A percentile compares a stretch with the other conserved stretches of the same genome.
Evolutionary conservation across 2,329 filamentous ascomycete genomes (phyloP).

Genomic region (Cryoendolithus antarcticus): DNA sequence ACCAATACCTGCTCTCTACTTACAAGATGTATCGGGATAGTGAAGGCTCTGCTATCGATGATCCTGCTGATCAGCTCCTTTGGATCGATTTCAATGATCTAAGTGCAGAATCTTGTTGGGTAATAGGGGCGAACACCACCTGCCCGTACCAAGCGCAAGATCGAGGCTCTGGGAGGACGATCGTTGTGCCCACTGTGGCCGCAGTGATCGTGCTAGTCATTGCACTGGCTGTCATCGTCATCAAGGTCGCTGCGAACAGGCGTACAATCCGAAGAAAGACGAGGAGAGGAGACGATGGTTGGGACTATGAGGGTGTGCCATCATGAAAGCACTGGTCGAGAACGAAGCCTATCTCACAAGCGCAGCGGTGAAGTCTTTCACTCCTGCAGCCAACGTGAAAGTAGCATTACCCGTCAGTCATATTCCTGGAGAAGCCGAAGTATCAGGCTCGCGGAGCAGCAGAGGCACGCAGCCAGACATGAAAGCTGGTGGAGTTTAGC

Average conservation of each 20-base stretch:
- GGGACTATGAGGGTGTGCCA: constrained; percentile 59
- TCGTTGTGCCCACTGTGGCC: constrained; percentile 50
- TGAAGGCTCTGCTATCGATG: background rate
- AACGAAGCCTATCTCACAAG: no score
- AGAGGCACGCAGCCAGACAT: no score
- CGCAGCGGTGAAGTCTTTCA: no score
- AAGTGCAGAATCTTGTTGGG: constrained; percentile 47
- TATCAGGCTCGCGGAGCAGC: no score
- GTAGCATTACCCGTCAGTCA: no score
- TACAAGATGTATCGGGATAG: constrained; percentile 12
- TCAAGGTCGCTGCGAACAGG: constrained; percentile 52
- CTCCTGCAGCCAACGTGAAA: no score
- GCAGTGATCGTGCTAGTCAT: constrained; percentile 50
- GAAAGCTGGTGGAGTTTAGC: no score
- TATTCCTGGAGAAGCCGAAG: no score
- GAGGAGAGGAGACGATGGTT: constrained; percentile 36
- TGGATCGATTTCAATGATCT: constrained; percentile 53
- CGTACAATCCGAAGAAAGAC: constrained; percentile 38
- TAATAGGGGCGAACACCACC: constrained; percentile 39
- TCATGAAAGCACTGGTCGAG: constrained; percentile 8
- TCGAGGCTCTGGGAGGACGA: constrained; percentile 30
- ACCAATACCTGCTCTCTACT: constrained; percentile 39
- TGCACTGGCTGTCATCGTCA: constrained; percentile 48
- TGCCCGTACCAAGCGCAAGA: constrained; percentile 42
- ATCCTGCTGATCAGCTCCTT: constrained; percentile 25